Evolutionary conservation across 805 yeast genomes (phyloP).

Genomic region (Candida dendrica): DNA sequence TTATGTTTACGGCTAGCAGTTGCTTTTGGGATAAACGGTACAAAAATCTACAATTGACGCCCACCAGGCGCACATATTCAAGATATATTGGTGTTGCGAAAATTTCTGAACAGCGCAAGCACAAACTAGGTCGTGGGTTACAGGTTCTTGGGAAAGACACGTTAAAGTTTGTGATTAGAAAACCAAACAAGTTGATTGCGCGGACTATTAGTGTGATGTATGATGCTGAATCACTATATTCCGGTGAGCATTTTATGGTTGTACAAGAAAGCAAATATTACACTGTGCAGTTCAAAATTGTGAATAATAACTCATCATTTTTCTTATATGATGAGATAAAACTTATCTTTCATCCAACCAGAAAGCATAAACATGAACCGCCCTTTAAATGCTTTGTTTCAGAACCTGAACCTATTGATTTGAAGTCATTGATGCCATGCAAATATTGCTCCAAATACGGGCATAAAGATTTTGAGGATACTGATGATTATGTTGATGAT

Average conservation of each 20-base stretch:
- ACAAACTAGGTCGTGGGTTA: background rate
- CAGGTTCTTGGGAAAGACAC: background rate
- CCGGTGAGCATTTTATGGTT: background rate
- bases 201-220: background rate
- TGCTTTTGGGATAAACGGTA: no score
- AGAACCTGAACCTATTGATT: background rate
- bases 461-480: no score
- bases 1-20: no score
- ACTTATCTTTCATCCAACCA: no score
- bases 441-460: no score
- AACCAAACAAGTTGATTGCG: background rate
- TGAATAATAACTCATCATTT: no score
- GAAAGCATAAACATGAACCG: background rate
- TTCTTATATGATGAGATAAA: background rate
- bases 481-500: no score
- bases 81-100: background rate
- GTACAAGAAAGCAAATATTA: background rate
- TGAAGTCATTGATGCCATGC: no score
- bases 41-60: no score
- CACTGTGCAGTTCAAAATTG: background rate
- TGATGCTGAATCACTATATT: background rate
- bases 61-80: no score
- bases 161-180: no score
- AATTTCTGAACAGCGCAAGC: background rate
- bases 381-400: background rate